Evolutionary conservation across 2,329 filamentous ascomycete genomes (phyloP), one percentile per base, ranked within the genome.

Genomic region (Colletotrichum karsti): DNA sequence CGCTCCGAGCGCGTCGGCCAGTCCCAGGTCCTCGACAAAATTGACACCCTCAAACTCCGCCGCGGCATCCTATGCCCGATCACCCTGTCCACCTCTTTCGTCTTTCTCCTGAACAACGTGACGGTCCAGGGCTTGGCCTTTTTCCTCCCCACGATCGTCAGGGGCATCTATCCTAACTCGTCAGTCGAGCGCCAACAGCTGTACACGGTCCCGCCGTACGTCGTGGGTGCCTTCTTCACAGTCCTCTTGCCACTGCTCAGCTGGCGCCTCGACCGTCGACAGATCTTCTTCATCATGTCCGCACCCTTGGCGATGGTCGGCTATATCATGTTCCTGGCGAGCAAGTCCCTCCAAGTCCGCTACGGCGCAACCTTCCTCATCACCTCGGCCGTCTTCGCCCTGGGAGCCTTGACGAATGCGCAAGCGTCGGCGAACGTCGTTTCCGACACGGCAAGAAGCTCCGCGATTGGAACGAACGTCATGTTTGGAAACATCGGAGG

Each of bases 51-150:
- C 39, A 91, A 91, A 77, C 81, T 85, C 1, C 66, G 87, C n/a
- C 82, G 83, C 6, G 90, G 90, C 7, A 87, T 91, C 59, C 81
- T 88, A 76, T 87, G 82, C 71, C 90, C 90, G 0, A 82, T 90
- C 20, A 88, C 87, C 0, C 69, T 91, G 0, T 76, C 77, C 3
- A 89, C 85, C 0, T 77, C 87, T 0, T 80, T 87, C 67, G 87
- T 91, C 73, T 91, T 91, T 79, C 79, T 90, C 7, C 83, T 91
- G 64, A 81, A 90, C 81, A 91, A 91, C 77, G 85, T 92, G 72
- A 91, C 90, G 0, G 90, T 91, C 5, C 88, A 91, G 73, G 89
- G 89, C 6, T 81, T 92, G 2, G 88, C 87, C 18, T 91, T 92
- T 81, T 92, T 92, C 77, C 80, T 85, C 0, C 90, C 90, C 0